Conservation (phyloP, 108 stramenopile species). For the Discostella pseudostelligera region DNA sequence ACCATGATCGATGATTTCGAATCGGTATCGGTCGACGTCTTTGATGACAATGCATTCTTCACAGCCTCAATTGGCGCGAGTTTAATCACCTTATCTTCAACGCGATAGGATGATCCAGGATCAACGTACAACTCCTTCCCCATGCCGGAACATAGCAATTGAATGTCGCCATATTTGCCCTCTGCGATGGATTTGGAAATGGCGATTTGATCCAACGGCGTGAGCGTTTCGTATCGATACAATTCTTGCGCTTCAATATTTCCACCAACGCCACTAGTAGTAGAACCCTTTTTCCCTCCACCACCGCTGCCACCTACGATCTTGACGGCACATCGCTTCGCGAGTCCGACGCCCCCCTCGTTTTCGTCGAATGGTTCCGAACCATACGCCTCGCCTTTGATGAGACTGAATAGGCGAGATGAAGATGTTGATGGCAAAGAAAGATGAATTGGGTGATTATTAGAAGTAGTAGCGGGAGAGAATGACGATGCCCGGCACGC, state of each 20-base stretch:
- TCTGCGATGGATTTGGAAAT: conserved; percentile 37
- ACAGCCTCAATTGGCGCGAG: conserved; percentile 62
- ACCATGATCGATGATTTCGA: conserved; percentile 13
- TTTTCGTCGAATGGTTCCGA: conserved; percentile 46
- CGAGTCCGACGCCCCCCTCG: conserved; percentile 63
- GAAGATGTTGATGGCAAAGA: neutral
- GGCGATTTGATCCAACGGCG: conserved; percentile 36
- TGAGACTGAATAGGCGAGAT: conserved; percentile 24
- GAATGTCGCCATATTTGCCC: conserved; percentile 38
- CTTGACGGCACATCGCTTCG: conserved; percentile 61
- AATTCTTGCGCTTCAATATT: conserved; percentile 43
- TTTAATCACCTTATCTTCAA: conserved; percentile 42
- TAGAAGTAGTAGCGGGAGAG: neutral
- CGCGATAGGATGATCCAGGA: conserved; percentile 53
- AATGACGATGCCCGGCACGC: conserved; percentile 2
- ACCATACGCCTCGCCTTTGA: conserved; percentile 49
- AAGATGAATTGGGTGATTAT: too few species aligned
- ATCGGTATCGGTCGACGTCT: conserved; percentile 20
- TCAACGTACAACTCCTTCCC: conserved; percentile 70
- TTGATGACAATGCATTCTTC: conserved; percentile 51
- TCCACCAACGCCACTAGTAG: too few species aligned
- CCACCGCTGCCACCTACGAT: conserved; percentile 54
- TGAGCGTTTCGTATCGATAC: conserved; percentile 49
- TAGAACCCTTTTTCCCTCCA: conserved; percentile 48
- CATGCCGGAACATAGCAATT: conserved; percentile 55